Conservation (phyloP, 108 stramenopile species). For the Parmales sp. region DNA sequence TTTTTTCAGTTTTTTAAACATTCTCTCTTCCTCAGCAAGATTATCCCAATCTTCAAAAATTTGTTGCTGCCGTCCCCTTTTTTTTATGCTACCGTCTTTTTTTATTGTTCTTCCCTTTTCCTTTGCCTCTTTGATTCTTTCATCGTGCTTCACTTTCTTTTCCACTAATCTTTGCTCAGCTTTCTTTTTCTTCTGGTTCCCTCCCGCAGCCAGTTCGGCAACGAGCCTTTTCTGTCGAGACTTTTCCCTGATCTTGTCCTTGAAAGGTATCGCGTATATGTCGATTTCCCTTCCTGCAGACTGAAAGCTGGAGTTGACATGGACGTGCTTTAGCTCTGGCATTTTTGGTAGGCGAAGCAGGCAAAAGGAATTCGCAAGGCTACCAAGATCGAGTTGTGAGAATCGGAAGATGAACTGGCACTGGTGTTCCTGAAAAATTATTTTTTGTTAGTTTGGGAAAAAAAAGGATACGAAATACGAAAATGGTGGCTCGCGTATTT, state of each 20-base stretch:
- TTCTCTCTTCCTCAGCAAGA: slow-evolving; percentile 87
- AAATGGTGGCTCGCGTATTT: background rate
- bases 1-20: slow-evolving; percentile 80
- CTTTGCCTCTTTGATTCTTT: slow-evolving; percentile 42
- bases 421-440: slow-evolving; percentile 18
- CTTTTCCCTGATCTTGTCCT: slow-evolving; percentile 76
- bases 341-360: slow-evolving; percentile 92
- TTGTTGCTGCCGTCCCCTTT: slow-evolving; percentile 66
- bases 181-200: slow-evolving; percentile 74
- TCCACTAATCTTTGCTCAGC: slow-evolving; percentile 70
- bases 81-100: too few relatives aligned
- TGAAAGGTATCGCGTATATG: slow-evolving; percentile 69
- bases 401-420: slow-evolving; percentile 56
- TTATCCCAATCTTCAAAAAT: slow-evolving; percentile 97
- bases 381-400: slow-evolving; percentile 75
- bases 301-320: slow-evolving; percentile 45
- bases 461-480: slow-evolving; percentile 2
- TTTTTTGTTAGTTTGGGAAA: background rate
- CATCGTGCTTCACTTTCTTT: slow-evolving; percentile 45
- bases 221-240: slow-evolving; percentile 79
- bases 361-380: slow-evolving; percentile 75
- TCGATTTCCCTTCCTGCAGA: slow-evolving; percentile 63
- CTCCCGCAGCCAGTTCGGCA: slow-evolving; percentile 67
- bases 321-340: slow-evolving; percentile 77
- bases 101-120: slow-evolving; percentile 77